A percentile compares a stretch with the other conserved stretches of the same genome.
These are phyloP conservation scores for Coniochaeta sp. DNA, from an alignment of 2,329 filamentous ascomycete genomes.

Conservation along the genomic window DNA sequence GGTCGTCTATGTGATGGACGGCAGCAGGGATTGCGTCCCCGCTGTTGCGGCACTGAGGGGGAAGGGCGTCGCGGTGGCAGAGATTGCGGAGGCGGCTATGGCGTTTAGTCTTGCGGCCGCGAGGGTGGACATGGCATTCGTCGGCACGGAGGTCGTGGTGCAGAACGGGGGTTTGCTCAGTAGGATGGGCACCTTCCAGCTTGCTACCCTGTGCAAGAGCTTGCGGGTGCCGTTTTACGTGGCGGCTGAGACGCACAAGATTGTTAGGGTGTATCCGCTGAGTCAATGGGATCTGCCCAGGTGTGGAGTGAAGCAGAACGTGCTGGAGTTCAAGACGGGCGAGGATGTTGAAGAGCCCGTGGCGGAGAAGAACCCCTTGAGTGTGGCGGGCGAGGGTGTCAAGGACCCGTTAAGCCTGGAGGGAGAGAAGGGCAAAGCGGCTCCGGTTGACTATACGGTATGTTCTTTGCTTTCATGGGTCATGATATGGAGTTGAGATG, in stretches of 20 bases:
- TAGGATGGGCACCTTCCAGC: slow-evolving; percentile 77
- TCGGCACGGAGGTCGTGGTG: slow-evolving; percentile 78
- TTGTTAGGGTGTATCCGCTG: slow-evolving; percentile 78
- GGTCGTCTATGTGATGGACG: slow-evolving; percentile 71
- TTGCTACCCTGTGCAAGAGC: slow-evolving; percentile 71
- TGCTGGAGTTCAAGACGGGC: slow-evolving; percentile 65
- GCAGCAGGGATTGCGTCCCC: slow-evolving; percentile 55
- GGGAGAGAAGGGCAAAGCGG: slow-evolving; percentile 27
- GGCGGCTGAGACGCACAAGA: slow-evolving; percentile 93
- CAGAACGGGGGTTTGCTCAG: slow-evolving; percentile 93
- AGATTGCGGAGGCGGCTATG: slow-evolving; percentile 67
- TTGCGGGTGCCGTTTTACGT: slow-evolving; percentile 69
- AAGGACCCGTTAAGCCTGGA: slow-evolving; percentile 20
- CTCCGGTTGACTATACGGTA: slow-evolving; percentile 66
- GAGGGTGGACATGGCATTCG: slow-evolving; percentile 61
- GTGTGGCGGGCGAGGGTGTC: slow-evolving; percentile 30
- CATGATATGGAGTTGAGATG: background rate
- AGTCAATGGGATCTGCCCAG: slow-evolving; percentile 64
- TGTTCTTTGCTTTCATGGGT: slow-evolving; percentile 17
- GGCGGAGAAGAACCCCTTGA: slow-evolving; percentile 8
- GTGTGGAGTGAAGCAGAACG: slow-evolving; percentile 64
- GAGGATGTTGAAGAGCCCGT: slow-evolving; percentile 28
- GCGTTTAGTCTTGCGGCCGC: slow-evolving; percentile 65
- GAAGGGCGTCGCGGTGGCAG: slow-evolving; percentile 75
- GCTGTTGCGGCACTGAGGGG: slow-evolving; percentile 66